These are phyloP conservation scores for Cetraspora pellucida DNA, from an alignment of 192 early-diverging fungal genomes.

Conservation along the genomic window DNA sequence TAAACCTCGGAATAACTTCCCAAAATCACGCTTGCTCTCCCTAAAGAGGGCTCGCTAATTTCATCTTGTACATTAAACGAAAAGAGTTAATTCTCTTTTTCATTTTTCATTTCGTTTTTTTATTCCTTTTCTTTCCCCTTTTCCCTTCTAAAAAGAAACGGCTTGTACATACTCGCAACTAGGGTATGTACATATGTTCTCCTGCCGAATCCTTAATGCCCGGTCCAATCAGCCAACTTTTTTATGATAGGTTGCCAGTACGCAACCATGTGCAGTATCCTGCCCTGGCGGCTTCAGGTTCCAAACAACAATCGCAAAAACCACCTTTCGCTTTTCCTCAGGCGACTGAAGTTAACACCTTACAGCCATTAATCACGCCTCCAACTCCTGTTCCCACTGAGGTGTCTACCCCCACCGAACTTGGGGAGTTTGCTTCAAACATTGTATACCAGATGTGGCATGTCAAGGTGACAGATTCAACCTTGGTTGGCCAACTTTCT, in stretches of 20 bases:
- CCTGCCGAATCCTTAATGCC: conserved; percentile 1
- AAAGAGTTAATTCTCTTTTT: conserved; percentile 21
- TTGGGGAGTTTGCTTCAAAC: conserved; percentile 1
- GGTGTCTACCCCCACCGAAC: neutral
- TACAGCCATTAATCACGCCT: neutral
- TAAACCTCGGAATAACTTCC: neutral
- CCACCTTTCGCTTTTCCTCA: no score
- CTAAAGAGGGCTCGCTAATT: neutral
- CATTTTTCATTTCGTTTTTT: neutral
- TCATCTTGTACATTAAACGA: neutral
- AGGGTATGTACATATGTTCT: neutral
- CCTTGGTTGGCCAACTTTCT: neutral
- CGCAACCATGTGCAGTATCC: neutral
- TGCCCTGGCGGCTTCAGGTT: neutral
- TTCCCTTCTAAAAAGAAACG: neutral
- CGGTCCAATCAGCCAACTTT: neutral
- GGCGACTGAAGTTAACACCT: neutral
- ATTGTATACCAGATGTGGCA: conserved; percentile 4
- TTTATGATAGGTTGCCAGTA: conserved; percentile 1
- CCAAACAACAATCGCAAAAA: no score
- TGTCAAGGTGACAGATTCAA: neutral
- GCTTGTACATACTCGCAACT: neutral
- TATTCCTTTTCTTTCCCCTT: conserved; percentile 12
- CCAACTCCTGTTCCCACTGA: neutral
- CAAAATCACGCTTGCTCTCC: neutral